Evolutionary conservation across 1,139 yeast genomes (phyloP), one percentile per base, ranked within the genome.

Genomic region (Magnusiomyces tetraspermus): DNA sequence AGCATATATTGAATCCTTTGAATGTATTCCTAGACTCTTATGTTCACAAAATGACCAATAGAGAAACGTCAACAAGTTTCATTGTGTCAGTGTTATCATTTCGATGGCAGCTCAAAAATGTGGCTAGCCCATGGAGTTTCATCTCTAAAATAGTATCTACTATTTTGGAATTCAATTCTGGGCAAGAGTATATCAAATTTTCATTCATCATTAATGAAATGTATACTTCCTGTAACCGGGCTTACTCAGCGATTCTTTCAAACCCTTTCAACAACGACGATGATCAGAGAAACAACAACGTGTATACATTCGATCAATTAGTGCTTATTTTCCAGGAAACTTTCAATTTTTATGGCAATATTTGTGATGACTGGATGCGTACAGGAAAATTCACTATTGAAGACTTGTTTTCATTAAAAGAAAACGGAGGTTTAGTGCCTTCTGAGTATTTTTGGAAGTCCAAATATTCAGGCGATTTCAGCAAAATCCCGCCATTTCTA

Each of bases 291-390:
- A 33, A 17, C 22, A 23, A 23, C n/a, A 36, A 23, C n/a, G 31
- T 15, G 6, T 46, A 31, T 22, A 36, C 31, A 10, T 37, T 46
- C 11, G 24, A 37, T 15, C 42, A 23, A 31, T 5, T 46, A 2
- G 22, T 37, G 22, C 22, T 37, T n/a, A 46, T 46, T 26, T 46
- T 46, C 15, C 40, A 46, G 19, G 41, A 46, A 13, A 24, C 42
- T 3, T 46, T 46, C 36, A 24, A 28, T 23, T 36, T 15, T 26
- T 46, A 46, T 15, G 49, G 49, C 4, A 21, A 6, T 4, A 22
- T 36, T 21, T 23, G 30, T 19, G 42, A 46, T 36, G 42, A 46
- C 17, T 46, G 49, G 49, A 46, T 46, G 46, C 22, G 46, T 19
- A 17, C 8, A 26, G 46, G 46, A 10, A 26, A 5, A 26, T 13